Evolutionary conservation across 768 basidiomycete genomes (phyloP).

Genomic region (Leccinum broughii): DNA sequence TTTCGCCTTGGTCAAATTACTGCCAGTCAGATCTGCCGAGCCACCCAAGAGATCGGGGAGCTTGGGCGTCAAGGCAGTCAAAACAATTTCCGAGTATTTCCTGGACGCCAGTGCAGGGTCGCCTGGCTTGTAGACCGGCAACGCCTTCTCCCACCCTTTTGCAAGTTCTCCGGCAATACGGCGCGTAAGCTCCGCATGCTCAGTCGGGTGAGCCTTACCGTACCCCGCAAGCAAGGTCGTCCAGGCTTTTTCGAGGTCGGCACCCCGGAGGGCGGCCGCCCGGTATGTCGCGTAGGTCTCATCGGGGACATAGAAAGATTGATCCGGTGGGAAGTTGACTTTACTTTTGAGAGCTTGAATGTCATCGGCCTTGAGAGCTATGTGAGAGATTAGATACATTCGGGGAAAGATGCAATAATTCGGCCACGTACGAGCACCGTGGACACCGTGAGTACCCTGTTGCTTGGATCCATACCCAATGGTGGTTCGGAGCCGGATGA

Average conservation of each 20-base stretch:
- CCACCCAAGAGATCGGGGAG: conserved; percentile 89
- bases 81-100: conserved; percentile 88
- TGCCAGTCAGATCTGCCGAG: conserved; percentile 90
- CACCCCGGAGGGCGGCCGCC: conserved; percentile 69
- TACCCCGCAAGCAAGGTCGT: conserved; percentile 66
- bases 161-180: conserved; percentile 84
- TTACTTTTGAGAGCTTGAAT: conserved; percentile 79
- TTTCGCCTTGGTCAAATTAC: conserved; percentile 89
- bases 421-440: conserved; percentile 77
- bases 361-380: conserved; percentile 92
- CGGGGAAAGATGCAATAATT: not conserved
- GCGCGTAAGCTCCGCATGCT: conserved; percentile 84
- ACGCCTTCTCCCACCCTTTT: conserved; percentile 78
- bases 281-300: conserved; percentile 70
- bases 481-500: conserved; percentile 84
- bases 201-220: conserved; percentile 73
- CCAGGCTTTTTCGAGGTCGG: conserved; percentile 75
- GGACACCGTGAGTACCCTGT: conserved; percentile 92
- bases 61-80: conserved; percentile 69
- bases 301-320: conserved; percentile 76
- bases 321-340: conserved; percentile 77
- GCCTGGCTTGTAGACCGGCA: conserved; percentile 81
- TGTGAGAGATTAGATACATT: conserved; percentile 9
- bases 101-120: conserved; percentile 89
- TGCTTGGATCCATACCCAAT: conserved; percentile 94